These are phyloP conservation scores for Penstemon barbatus DNA, from an alignment of 257 asterid species.

Conservation along the genomic window DNA sequence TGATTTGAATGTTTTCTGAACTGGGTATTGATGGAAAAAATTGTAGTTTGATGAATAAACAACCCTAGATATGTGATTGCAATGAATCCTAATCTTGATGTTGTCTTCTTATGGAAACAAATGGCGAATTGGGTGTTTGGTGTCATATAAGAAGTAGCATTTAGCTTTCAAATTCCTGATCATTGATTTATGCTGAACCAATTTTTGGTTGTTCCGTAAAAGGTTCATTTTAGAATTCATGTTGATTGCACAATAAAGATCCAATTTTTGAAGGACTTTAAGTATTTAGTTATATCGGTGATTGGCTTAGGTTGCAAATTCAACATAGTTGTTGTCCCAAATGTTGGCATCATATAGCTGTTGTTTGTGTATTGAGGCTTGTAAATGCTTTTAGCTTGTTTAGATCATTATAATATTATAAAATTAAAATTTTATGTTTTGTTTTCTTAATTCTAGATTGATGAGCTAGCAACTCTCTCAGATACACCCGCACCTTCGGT, in stretches of 20 bases:
- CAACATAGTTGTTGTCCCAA: neutral
- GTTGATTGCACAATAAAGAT: neutral
- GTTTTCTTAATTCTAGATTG: conserved; percentile 51
- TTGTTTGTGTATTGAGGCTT: neutral
- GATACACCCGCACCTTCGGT: conserved; percentile 89
- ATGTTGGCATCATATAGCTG: neutral
- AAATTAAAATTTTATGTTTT: conserved; percentile 6
- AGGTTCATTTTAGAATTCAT: neutral
- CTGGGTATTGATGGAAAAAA: too few species aligned
- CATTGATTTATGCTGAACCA: neutral
- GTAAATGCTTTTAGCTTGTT: neutral
- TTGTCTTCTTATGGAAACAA: neutral
- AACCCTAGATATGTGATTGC: neutral
- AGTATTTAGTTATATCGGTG: neutral
- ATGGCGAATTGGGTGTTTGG: neutral
- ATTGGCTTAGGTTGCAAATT: neutral
- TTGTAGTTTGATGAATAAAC: neutral
- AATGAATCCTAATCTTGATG: neutral
- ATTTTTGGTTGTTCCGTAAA: conserved; percentile 5
- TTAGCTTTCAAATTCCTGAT: neutral
- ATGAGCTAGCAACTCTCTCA: conserved; percentile 80
- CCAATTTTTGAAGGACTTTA: neutral
- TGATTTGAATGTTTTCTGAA: neutral
- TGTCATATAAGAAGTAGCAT: neutral
- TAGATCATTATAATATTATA: neutral